phyloP scores from a whole-genome alignment of 192 early-diverging fungal genomes.

The Backusella parvicylindrica region DNA sequence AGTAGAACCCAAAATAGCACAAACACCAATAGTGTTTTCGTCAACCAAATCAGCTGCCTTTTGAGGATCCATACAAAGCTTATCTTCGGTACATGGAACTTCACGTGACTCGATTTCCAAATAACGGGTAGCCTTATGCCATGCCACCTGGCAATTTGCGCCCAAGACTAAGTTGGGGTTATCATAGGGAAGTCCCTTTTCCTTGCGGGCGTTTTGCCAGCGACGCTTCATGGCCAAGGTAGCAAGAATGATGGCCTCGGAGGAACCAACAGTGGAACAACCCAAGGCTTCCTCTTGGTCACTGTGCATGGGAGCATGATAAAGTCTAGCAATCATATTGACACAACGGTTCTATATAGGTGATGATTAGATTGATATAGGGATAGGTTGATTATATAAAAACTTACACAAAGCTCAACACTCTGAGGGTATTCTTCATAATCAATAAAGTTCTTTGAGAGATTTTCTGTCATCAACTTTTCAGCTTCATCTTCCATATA shows the following conservation, averaged over 20 bases:
- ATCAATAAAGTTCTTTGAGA: constrained; percentile 72
- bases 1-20: constrained; percentile 74
- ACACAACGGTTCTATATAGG: constrained; percentile 43
- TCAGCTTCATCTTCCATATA: constrained; percentile 67
- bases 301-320: constrained; percentile 27
- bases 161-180: constrained; percentile 78
- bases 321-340: constrained; percentile 40
- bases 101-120: constrained; percentile 35
- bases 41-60: constrained; percentile 70
- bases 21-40: constrained; percentile 85
- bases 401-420: constrained; percentile 35
- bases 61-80: constrained; percentile 56
- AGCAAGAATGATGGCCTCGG: constrained; percentile 76
- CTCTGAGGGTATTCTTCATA: constrained; percentile 46
- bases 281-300: constrained; percentile 51
- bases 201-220: constrained; percentile 61
- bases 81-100: constrained; percentile 34
- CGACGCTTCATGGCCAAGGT: constrained; percentile 77
- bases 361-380: too few relatives aligned
- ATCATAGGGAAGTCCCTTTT: constrained; percentile 57
- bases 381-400: too few relatives aligned
- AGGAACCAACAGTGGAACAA: constrained; percentile 71
- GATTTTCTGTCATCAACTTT: constrained; percentile 70
- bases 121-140: constrained; percentile 21
- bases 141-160: constrained; percentile 64